phyloP scores from a whole-genome alignment of 768 basidiomycete genomes.

The Phaffia australis region DNA sequence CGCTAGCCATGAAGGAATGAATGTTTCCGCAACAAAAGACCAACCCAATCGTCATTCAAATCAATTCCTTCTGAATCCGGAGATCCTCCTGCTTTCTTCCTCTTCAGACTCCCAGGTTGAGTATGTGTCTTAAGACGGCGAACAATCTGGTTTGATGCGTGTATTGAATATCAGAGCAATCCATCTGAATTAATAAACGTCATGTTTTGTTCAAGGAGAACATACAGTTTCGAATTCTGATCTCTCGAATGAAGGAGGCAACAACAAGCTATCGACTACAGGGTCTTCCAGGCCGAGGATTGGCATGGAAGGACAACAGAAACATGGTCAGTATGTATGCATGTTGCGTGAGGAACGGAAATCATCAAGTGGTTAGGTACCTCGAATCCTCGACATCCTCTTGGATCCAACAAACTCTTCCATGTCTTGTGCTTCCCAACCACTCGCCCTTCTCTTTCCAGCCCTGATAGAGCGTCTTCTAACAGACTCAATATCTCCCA shows the following conservation, averaged over 20 bases:
- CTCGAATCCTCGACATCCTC: too few relatives aligned
- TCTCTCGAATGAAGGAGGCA: conserved; percentile 20
- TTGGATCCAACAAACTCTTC: too few relatives aligned
- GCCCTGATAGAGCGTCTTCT: too few relatives aligned
- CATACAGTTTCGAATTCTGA: conserved; percentile 25
- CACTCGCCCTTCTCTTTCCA: too few relatives aligned
- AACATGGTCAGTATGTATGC: too few relatives aligned
- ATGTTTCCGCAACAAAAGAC: neutral
- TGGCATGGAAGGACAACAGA: too few relatives aligned
- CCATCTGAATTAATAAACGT: neutral
- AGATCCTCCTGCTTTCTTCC: conserved; percentile 4
- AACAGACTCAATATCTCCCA: too few relatives aligned
- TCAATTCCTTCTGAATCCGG: neutral
- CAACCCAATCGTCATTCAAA: conserved; percentile 15
- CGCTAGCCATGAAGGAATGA: neutral
- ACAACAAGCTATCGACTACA: neutral
- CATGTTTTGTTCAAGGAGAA: neutral
- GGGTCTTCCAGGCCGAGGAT: too few relatives aligned
- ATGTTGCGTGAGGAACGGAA: too few relatives aligned
- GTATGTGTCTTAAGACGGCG: conserved; percentile 15
- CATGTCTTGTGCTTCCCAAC: too few relatives aligned
- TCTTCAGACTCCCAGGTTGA: conserved; percentile 10
- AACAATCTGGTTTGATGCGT: conserved; percentile 10
- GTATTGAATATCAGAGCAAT: neutral
- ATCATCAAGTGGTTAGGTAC: too few relatives aligned